Percentiles rank a stretch among this genome's conserved stretches.
phyloP scores from a whole-genome alignment of 164 flowering plant genomes.

The Buxus sempervirens region DNA sequence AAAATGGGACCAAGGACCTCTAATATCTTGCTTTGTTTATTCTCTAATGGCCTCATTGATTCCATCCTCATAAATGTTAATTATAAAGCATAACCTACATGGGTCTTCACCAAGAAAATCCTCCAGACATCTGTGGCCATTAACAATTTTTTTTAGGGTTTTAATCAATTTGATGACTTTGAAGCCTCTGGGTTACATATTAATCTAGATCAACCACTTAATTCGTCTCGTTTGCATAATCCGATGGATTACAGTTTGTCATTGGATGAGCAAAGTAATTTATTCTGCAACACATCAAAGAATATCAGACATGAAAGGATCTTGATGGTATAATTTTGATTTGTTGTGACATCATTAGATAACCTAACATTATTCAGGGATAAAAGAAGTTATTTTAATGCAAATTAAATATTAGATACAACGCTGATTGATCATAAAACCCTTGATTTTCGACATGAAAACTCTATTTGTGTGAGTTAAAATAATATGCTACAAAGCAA shows the following conservation, averaged over 20 bases:
- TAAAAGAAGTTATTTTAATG: no score
- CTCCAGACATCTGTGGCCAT: not conserved
- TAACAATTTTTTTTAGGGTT: not conserved
- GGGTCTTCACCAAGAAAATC: not conserved
- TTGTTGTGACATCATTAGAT: not conserved
- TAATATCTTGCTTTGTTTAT: not conserved
- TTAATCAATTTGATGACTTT: no score
- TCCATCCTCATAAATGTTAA: not conserved
- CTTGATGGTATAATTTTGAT: not conserved
- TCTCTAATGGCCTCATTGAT: not conserved
- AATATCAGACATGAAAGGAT: not conserved
- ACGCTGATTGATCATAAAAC: no score
- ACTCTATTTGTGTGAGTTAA: no score
- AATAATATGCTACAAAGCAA: no score
- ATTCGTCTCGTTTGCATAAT: no score
- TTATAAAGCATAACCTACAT: not conserved
- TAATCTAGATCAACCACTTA: not conserved
- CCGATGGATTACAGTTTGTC: no score
- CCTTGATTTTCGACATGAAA: no score
- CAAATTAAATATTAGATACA: no score
- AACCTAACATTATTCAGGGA: no score
- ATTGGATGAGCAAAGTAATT: no score
- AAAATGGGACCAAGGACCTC: not conserved
- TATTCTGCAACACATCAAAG: not conserved
- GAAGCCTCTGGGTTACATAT: not conserved